Evolutionary conservation across 2,329 filamentous ascomycete genomes (phyloP).

Genomic region (Cordyceps fumosorosea): DNA sequence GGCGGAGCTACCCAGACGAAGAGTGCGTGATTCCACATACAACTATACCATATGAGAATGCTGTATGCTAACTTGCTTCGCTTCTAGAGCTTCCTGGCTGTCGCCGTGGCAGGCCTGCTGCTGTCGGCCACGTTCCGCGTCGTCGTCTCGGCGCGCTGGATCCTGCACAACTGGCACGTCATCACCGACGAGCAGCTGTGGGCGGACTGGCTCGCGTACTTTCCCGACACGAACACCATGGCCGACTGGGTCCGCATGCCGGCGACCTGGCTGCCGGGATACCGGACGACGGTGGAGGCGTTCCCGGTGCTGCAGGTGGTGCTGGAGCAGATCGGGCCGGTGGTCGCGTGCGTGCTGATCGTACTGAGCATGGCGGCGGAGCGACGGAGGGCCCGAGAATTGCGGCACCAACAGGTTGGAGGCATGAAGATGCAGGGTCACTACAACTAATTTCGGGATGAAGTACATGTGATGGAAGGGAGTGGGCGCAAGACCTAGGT

Average conservation of each 20-base stretch:
- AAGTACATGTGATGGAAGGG: too few relatives aligned
- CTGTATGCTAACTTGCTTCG: neutral
- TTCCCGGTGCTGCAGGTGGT: neutral
- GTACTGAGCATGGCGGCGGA: slow-evolving; percentile 5
- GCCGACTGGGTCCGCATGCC: neutral
- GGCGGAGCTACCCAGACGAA: neutral
- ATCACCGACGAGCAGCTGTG: neutral
- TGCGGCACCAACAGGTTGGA: neutral
- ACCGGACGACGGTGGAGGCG: neutral
- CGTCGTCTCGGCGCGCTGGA: neutral
- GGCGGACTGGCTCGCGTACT: neutral
- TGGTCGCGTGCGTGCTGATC: neutral
- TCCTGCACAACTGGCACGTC: slow-evolving; percentile 5
- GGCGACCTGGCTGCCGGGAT: neutral
- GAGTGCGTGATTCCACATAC: neutral
- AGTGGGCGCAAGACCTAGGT: too few relatives aligned
- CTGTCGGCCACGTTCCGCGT: slow-evolving; percentile 1
- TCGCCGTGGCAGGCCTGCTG: neutral
- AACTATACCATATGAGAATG: neutral
- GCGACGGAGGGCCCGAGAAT: neutral
- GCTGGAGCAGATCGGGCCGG: neutral
- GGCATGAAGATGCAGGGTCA: neutral
- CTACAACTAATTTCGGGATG: neutral
- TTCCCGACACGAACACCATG: neutral
- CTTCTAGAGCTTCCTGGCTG: neutral